Evolutionary conservation across 2,329 filamentous ascomycete genomes (phyloP), one percentile per base, ranked within the genome.

Genomic region (Coniella vitis): DNA sequence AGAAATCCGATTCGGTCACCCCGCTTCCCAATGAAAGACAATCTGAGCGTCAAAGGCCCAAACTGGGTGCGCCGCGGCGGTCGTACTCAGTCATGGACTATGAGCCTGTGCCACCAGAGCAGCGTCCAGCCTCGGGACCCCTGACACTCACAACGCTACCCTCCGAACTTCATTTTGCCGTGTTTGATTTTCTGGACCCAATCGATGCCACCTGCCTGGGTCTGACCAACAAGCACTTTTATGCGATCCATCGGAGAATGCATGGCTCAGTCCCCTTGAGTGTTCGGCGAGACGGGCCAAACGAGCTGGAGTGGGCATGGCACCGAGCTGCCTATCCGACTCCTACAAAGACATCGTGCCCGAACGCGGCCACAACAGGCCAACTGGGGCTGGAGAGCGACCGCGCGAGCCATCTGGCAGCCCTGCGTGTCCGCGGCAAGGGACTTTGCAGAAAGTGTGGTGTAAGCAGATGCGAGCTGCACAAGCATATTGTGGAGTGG

Each of bases 221-320:
- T 13, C 70, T 84, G 45, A 74, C 78, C 34, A 78, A 73, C 66
- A 70, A 69, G 38, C 70, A 75, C 60, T 73, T 81, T 55, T 83
- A 84, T 62, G 65, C 69, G 31, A 77, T 83, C 57, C 78, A 81
- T 63, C 69, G 71, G 21, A 72, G 71, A 47, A 69, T 80, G 63
- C 73, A 80, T 61, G 76, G 75, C 46, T 67, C 62, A 7, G 73
- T 83, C n/a, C 68, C 77, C 9, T 71, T 84, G 14, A 74, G 73
- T 16, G 72, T 72, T 40, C 73, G 79, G 13, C 79, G 81, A 39
- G 61, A 69, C 7, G 80, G 80, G 0, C 80, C 80, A 47, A 83
- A 83, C 62, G 73, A 79, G 55, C 71, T 81, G 59, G 80, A 84
- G 60, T 80, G 76, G 71, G 79, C 79, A 38, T 84, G 79, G 78